A percentile compares a stretch with the other conserved stretches of the same genome.
Conservation (phyloP, 768 basidiomycete species). For the Lyophyllum atratum region DNA sequence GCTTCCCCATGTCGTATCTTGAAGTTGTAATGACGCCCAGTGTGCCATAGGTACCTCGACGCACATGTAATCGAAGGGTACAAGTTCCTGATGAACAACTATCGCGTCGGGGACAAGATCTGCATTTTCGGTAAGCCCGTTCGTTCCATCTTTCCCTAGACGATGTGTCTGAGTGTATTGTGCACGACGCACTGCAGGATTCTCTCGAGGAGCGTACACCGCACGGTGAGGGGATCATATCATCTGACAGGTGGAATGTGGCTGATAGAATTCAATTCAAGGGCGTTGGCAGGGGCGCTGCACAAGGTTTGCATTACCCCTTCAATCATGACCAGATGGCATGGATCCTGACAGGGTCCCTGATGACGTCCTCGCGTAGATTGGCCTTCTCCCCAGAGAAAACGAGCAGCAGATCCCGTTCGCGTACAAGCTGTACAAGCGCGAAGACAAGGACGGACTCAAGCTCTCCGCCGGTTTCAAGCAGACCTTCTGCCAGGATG, state of each 20-base stretch:
- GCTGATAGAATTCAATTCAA: slow-evolving; percentile 22
- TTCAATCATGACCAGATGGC: not conserved
- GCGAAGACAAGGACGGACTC: slow-evolving; percentile 45
- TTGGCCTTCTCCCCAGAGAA: slow-evolving; percentile 69
- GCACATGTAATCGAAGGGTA: slow-evolving; percentile 77
- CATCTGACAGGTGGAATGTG: not conserved
- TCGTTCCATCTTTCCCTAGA: not conserved
- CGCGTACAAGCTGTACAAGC: slow-evolving; percentile 73
- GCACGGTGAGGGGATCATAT: slow-evolving; percentile 29
- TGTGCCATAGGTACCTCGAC: slow-evolving; percentile 58
- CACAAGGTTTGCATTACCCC: slow-evolving; percentile 49
- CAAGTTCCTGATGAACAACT: slow-evolving; percentile 78
- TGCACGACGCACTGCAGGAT: slow-evolving; percentile 45
- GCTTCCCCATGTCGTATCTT: not conserved
- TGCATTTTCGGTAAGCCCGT: slow-evolving; percentile 63
- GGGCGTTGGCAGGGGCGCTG: slow-evolving; percentile 77
- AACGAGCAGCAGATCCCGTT: slow-evolving; percentile 72
- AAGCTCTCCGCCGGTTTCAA: slow-evolving; percentile 68
- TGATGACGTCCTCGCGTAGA: slow-evolving; percentile 35
- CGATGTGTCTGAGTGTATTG: not conserved
- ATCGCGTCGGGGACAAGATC: slow-evolving; percentile 69
- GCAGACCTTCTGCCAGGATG: slow-evolving; percentile 64
- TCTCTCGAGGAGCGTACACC: slow-evolving; percentile 64
- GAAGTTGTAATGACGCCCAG: not conserved
- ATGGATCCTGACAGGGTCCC: not conserved